Base-by-base conservation (phyloP, 139 green algal genomes). In the Micromonas pusilla region DNA sequence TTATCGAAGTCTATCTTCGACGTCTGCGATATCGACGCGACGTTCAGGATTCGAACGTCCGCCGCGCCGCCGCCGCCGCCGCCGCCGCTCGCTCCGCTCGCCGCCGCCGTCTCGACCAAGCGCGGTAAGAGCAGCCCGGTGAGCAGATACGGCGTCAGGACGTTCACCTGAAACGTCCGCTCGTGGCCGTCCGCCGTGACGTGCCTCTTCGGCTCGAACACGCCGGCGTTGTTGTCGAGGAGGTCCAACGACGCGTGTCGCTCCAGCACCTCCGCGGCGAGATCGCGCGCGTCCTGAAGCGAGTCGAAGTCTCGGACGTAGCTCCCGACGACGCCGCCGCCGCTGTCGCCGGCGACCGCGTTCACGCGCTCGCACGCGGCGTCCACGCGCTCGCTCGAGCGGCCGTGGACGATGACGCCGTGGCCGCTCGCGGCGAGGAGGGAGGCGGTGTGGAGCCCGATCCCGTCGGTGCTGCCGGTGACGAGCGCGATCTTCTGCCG, bases 281-380 rank as follows among this genome's bases (percentile, higher is more conserved):
- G 32, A 1, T 25, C 21, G n/a, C 37, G 25, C 1, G 70, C 77
- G 73, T 60, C 63, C 19, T 37, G 32, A 25, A 77, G 21, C 19
- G 77, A 38, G 16, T 21, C 37, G 25, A 81, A 52, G 52, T 81
- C 77, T 39, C 32, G 28, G 31, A 80, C 37, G 32, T 38, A 38
- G 34, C 16, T 66, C 4, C 37, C 60, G 2, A 72, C 20, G 3
- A 71, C 62, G 33, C 33, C 19, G 1, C 26, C 73, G 25, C 9
- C 9, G 31, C 30, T 52, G 32, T 36, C 88, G 87, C 88, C 93
- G 66, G 4, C 66, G 57, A 54, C 21, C 52, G 70, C 66, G 19
- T 53, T 54, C 1, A 80, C 23, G n/a, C 52, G 13, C 1, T 64
- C 32, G 5, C 72, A 30, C 1, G 60, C 60, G 23, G 60, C 13